Evolutionary conservation across 164 flowering plant species (phyloP), one percentile per base, ranked within the genome.

Genomic region (Aristolochia contorta): DNA sequence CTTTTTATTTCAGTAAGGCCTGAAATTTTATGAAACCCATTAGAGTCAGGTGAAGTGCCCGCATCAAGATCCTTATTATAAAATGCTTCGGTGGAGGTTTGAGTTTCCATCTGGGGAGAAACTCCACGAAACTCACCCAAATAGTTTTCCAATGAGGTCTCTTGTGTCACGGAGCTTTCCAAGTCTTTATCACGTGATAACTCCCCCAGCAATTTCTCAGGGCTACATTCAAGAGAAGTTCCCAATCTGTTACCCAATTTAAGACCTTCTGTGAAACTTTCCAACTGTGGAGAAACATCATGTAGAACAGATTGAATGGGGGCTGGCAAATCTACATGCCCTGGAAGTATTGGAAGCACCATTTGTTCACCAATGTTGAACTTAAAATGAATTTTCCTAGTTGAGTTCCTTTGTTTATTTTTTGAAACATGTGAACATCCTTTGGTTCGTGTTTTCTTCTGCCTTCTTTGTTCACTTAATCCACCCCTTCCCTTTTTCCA

Each of bases 11-110:
- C 56, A 53, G 18, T 22, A 23, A 27, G 30, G 0, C 56, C 30
- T 22, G 16, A 15, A 22, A 22, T 27, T 16, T 15, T 23, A 23
- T 53, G 16, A 53, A 53, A 16, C 56, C 23, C 22, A 22, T 14
- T 16, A 55, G 89, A 87, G 77, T 87, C 95, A 66, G 96, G 96
- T 54, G 97, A 87, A 63, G 91, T 83, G 71, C 80, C 94, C 25
- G 79, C 72, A 77, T 83, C 86, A 47, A 60, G 57, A 62, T 66
- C 68, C 67, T 47, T 67, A 54, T 65, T 71, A 25, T 72, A 78
- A 67, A 47, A 56, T 47, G 72, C 63, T 27, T 61, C 77, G 60
- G 45, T 76, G 58, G 54, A 48, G 48, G 63, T 66, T 51, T 69
- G 74, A 62, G 56, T 71, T 30, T 59, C 72, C 33, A 6, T 59